Percentiles rank a stretch among this genome's conserved stretches.
Evolutionary conservation across 345 rosid genomes (phyloP).

Genomic region (Laguncularia racemosa): DNA sequence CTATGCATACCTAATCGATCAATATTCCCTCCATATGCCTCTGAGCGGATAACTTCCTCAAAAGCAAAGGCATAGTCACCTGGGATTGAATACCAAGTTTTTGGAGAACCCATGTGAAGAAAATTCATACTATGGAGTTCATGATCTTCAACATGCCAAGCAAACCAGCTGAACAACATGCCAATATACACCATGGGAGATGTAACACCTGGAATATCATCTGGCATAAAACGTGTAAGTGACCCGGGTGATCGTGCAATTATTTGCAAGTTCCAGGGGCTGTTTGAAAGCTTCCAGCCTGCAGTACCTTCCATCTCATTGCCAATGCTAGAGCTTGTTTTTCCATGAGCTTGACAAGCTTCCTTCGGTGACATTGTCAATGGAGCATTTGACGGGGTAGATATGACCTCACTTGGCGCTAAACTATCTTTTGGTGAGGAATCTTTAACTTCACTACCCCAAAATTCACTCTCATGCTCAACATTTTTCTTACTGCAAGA

Average conservation of each 20-base stretch:
- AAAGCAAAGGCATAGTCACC: slow-evolving; percentile 80
- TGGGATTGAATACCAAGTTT: slow-evolving; percentile 98
- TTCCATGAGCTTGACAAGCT: slow-evolving; percentile 29
- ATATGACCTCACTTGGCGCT: slow-evolving; percentile 17
- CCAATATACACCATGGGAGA: slow-evolving; percentile 97
- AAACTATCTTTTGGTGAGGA: slow-evolving; percentile 15
- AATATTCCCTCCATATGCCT: slow-evolving; percentile 70
- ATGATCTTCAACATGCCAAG: slow-evolving; percentile 99
- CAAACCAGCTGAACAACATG: slow-evolving; percentile 99
- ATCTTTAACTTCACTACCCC: slow-evolving; percentile 18
- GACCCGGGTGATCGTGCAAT: slow-evolving; percentile 98
- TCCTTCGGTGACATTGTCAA: slow-evolving; percentile 23
- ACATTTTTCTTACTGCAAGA: slow-evolving; percentile 20
- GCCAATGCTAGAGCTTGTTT: slow-evolving; percentile 28
- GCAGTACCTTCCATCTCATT: slow-evolving; percentile 82
- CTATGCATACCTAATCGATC: slow-evolving; percentile 66
- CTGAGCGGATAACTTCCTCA: slow-evolving; percentile 79
- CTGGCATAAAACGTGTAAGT: slow-evolving; percentile 98
- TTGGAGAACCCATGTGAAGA: slow-evolving; percentile 91
- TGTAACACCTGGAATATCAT: slow-evolving; percentile 98
- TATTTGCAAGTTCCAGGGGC: slow-evolving; percentile 97
- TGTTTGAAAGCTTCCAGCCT: slow-evolving; percentile 98
- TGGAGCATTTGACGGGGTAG: slow-evolving; percentile 17
- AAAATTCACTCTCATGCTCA: slow-evolving; percentile 11
- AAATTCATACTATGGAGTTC: slow-evolving; percentile 99